Percentiles rank a stretch among this genome's conserved stretches.
Conservation (phyloP, 1,284 basidiomycete species). For the Porodaedalea pini region DNA sequence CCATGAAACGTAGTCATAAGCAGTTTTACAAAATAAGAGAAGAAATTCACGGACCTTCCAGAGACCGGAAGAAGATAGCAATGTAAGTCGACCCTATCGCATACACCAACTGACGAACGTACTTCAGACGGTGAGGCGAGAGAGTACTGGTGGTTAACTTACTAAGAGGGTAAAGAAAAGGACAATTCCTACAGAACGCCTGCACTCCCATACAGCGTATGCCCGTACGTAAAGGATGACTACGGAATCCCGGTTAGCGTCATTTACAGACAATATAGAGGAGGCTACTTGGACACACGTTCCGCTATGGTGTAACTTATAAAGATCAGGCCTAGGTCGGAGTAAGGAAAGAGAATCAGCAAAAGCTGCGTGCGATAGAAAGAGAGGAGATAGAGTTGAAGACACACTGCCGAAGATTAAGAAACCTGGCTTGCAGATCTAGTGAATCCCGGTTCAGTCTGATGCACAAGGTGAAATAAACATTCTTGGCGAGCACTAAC, state of each 20-base stretch:
- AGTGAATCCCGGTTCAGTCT: background rate
- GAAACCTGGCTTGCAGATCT: no score
- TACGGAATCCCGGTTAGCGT: background rate
- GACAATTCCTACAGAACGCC: background rate
- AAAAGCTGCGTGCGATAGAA: no score
- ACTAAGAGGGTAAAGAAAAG: background rate
- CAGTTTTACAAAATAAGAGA: background rate
- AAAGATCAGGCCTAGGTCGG: background rate
- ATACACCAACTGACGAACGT: background rate
- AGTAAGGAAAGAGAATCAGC: no score
- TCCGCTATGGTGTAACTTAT: background rate
- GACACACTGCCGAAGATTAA: background rate
- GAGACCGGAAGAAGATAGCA: background rate
- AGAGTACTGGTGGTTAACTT: background rate
- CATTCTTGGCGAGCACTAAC: background rate
- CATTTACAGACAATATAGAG: background rate
- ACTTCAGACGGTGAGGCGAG: background rate
- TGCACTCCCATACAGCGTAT: slow-evolving; percentile 9
- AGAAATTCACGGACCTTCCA: background rate
- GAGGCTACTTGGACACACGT: background rate
- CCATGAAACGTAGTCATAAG: no score
- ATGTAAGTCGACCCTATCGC: background rate
- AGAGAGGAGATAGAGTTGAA: background rate
- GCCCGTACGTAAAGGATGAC: slow-evolving; percentile 6
- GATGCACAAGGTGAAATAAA: background rate